phyloP scores from a whole-genome alignment of 2,329 filamentous ascomycete genomes.

The Zasmidium angulare region DNA sequence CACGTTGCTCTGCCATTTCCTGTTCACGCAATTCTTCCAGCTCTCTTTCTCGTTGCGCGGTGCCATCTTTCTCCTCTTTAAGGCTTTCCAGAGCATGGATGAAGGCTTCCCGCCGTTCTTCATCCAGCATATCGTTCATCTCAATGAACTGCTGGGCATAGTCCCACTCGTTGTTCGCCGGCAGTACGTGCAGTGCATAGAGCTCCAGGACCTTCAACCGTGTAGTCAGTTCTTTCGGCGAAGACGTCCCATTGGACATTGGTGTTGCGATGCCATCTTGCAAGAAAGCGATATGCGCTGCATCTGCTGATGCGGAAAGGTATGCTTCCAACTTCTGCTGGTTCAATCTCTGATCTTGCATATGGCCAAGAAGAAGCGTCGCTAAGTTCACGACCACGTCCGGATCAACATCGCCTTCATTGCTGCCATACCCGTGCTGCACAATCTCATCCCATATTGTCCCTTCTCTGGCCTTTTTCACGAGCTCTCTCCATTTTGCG shows the following conservation, averaged over 20 bases:
- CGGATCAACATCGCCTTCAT: constrained; percentile 86
- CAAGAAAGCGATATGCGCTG: constrained; percentile 65
- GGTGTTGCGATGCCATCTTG: constrained; percentile 51
- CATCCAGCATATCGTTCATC: constrained; percentile 82
- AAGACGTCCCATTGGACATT: constrained; percentile 53
- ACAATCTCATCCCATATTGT: constrained; percentile 94
- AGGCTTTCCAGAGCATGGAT: constrained; percentile 80
- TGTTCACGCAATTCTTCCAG: constrained; percentile 57
- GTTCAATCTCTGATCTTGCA: constrained; percentile 76
- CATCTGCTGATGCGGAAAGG: constrained; percentile 65
- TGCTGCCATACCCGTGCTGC: constrained; percentile 79
- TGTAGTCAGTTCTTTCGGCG: constrained; percentile 48
- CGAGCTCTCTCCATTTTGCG: constrained; percentile 79
- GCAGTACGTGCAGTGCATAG: constrained; percentile 92
- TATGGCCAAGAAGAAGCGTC: constrained; percentile 87
- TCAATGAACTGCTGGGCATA: constrained; percentile 90
- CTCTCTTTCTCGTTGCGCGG: constrained; percentile 64
- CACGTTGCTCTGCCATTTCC: constrained; percentile 39
- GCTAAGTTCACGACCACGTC: constrained; percentile 93
- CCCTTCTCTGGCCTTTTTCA: constrained; percentile 81
- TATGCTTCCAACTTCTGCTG: constrained; percentile 87
- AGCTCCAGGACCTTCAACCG: constrained; percentile 91
- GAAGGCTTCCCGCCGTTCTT: constrained; percentile 87
- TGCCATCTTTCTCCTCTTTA: constrained; percentile 76
- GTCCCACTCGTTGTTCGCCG: constrained; percentile 92